phyloP scores from a whole-genome alignment of 352 stramenopile genomes.

The Phytophthora kernoviae region DNA sequence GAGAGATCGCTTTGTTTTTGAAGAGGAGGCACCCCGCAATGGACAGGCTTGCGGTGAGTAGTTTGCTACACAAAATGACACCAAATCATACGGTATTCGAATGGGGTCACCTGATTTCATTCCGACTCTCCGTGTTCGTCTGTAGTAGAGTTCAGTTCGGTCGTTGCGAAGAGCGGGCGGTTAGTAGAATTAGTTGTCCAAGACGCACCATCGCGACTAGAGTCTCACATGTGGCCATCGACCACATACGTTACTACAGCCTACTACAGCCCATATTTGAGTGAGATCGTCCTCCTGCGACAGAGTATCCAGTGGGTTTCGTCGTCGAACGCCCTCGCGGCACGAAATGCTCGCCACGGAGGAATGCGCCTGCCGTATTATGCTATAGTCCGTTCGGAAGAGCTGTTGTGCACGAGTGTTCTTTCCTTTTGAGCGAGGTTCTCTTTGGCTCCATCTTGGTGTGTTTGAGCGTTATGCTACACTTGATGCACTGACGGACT shows the following conservation, averaged over 20 bases:
- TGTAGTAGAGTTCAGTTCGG: not conserved
- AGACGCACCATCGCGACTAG: conserved; percentile 1
- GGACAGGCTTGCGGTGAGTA: not conserved
- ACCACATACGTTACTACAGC: too few species aligned
- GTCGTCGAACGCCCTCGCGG: conserved; percentile 10
- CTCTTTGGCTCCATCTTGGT: conserved; percentile 6
- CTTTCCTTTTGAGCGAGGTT: not conserved
- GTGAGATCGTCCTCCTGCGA: conserved; percentile 13
- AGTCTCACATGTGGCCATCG: too few species aligned
- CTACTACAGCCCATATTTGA: too few species aligned
- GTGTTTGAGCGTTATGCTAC: conserved; percentile 19
- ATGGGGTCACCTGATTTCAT: too few species aligned
- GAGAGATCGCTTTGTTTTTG: conserved; percentile 1
- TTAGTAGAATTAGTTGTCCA: not conserved
- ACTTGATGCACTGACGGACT: conserved; percentile 6
- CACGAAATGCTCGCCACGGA: conserved; percentile 16
- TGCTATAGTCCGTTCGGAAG: conserved; percentile 6
- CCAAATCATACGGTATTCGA: too few species aligned
- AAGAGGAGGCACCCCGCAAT: not conserved
- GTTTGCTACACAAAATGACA: too few species aligned
- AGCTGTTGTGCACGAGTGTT: conserved; percentile 15
- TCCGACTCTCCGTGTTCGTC: too few species aligned
- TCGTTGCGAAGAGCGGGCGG: conserved; percentile 5
- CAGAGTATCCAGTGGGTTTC: conserved; percentile 34
- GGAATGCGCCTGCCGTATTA: conserved; percentile 13